These are phyloP conservation scores for Quercus tomentella DNA, from an alignment of 331 rosid genomes.

Conservation along the genomic window DNA sequence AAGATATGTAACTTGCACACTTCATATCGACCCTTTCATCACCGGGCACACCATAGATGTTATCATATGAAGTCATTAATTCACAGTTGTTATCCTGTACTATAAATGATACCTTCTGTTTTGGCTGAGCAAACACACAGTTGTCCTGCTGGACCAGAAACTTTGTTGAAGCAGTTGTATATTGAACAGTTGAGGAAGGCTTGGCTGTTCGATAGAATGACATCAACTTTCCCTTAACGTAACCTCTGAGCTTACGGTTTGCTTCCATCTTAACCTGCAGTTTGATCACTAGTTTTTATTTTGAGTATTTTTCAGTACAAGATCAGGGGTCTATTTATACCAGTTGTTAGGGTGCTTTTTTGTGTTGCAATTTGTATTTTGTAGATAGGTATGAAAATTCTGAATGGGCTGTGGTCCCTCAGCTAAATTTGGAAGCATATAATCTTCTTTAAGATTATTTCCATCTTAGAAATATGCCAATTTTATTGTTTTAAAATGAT, in stretches of 20 bases:
- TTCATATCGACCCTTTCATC: constrained; percentile 67
- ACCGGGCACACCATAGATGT: constrained; percentile 12
- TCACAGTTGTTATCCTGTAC: constrained; percentile 26
- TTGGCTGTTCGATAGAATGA: constrained; percentile 45
- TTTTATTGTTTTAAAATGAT: not conserved
- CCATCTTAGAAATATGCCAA: not conserved
- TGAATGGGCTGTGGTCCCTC: constrained; percentile 29
- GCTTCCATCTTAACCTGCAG: constrained; percentile 43
- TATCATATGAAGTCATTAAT: constrained; percentile 6
- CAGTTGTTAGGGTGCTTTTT: not conserved
- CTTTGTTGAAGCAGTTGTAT: constrained; percentile 43
- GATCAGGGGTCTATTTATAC: constrained; percentile 9
- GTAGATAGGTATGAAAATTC: constrained; percentile 24
- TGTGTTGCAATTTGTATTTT: not conserved
- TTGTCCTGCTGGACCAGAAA: constrained; percentile 20
- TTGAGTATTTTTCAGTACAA: constrained; percentile 10
- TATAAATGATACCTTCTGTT: constrained; percentile 38
- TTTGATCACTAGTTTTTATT: not conserved
- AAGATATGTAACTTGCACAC: constrained; percentile 57
- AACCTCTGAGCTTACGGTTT: constrained; percentile 52
- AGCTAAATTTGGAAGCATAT: constrained; percentile 33
- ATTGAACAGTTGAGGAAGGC: constrained; percentile 31
- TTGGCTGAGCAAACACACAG: constrained; percentile 38
- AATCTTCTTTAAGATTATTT: constrained; percentile 18
- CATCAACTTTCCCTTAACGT: constrained; percentile 50